Conservation (phyloP, 768 basidiomycete genomes). For the Naganishia kalamii region DNA sequence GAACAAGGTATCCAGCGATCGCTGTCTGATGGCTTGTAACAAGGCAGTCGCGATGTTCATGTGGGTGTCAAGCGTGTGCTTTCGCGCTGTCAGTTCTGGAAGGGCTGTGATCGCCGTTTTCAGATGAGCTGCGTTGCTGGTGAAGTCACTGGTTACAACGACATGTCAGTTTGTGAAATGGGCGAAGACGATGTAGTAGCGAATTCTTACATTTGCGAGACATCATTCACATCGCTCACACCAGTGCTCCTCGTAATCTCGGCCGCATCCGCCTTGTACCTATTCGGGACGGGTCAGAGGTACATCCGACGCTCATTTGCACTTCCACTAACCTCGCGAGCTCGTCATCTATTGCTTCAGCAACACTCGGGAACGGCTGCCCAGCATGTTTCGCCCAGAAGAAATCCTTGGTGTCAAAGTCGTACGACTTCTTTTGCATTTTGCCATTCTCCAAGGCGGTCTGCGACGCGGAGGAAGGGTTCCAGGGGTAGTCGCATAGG, state of each 20-base stretch:
- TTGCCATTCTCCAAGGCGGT: slow-evolving; percentile 49
- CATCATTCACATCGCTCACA: slow-evolving; percentile 90
- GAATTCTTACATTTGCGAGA: slow-evolving; percentile 72
- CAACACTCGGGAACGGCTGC: slow-evolving; percentile 95
- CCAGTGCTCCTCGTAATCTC: slow-evolving; percentile 95
- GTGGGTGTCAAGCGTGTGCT: slow-evolving; percentile 92
- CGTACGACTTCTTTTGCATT: slow-evolving; percentile 70
- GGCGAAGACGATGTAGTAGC: background rate
- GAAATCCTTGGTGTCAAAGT: slow-evolving; percentile 96
- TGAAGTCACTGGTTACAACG: slow-evolving; percentile 61
- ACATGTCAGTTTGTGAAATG: no score
- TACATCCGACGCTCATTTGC: background rate
- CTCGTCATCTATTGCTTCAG: slow-evolving; percentile 91
- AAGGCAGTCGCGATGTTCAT: slow-evolving; percentile 98
- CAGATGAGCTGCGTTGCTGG: slow-evolving; percentile 84
- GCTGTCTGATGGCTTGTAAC: slow-evolving; percentile 87
- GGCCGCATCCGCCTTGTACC: slow-evolving; percentile 82
- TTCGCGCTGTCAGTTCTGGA: slow-evolving; percentile 91
- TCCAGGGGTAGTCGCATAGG: background rate
- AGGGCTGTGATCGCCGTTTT: slow-evolving; percentile 96
- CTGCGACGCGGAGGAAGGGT: background rate
- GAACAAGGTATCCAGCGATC: slow-evolving; percentile 94
- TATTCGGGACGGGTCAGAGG: slow-evolving; percentile 1
- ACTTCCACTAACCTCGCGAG: slow-evolving; percentile 58
- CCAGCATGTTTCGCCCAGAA: slow-evolving; percentile 97